A percentile compares a stretch with the other conserved stretches of the same genome.
Conservation (phyloP, 73 alveolate species). For the Effrenium voratum region DNA sequence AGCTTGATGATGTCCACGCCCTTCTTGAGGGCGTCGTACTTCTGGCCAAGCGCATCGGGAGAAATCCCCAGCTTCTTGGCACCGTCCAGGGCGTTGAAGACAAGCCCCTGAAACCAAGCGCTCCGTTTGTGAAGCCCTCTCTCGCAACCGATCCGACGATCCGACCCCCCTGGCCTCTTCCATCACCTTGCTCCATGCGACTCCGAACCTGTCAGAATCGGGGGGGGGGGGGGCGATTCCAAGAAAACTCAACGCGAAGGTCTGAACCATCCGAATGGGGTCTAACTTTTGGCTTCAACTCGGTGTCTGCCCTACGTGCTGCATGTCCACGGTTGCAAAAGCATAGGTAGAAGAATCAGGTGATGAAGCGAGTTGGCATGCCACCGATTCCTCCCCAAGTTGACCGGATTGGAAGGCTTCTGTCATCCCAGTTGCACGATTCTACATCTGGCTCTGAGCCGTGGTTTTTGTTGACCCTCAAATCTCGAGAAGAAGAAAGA, state of each 20-base stretch:
- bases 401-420: too few species aligned
- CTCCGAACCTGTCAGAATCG: slow-evolving; percentile 71
- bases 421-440: too few species aligned
- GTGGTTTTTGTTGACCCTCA: neutral
- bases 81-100: slow-evolving; percentile 90
- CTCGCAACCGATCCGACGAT: too few species aligned
- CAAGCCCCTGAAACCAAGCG: slow-evolving; percentile 67
- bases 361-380: neutral
- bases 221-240: neutral
- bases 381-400: neutral
- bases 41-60: slow-evolving; percentile 62
- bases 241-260: neutral
- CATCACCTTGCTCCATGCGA: slow-evolving; percentile 65
- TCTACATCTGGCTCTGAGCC: neutral
- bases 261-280: neutral
- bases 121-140: too few species aligned
- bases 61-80: slow-evolving; percentile 86
- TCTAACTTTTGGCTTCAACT: neutral
- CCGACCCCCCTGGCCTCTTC: too few species aligned
- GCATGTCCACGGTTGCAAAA: neutral
- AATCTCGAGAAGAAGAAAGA: neutral
- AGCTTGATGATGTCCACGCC: slow-evolving; percentile 57
- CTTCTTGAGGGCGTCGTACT: slow-evolving; percentile 69
- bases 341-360: neutral
- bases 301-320: neutral